phyloP scores from a whole-genome alignment of 371 early-diverging fungal species.

The Fennellomyces sp. region DNA sequence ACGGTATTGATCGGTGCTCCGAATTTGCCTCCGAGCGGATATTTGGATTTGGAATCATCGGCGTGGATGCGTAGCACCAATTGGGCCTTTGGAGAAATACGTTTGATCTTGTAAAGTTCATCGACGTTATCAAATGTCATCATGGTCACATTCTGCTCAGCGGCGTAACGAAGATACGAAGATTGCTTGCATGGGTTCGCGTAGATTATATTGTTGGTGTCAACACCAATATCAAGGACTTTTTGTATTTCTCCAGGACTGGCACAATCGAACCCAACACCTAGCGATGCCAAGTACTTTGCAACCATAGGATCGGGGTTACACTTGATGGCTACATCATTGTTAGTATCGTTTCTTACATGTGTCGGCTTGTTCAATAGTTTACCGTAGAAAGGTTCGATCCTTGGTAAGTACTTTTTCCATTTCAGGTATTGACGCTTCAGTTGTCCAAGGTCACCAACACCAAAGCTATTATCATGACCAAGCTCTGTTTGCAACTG shows the following conservation, averaged over 20 bases:
- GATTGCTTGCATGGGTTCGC: conserved; percentile 98
- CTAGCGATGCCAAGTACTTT: conserved; percentile 80
- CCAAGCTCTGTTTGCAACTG: neutral
- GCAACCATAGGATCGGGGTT: conserved; percentile 92
- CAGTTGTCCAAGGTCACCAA: conserved; percentile 89
- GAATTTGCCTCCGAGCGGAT: conserved; percentile 94
- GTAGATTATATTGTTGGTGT: conserved; percentile 87
- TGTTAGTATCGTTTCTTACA: neutral
- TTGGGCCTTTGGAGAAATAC: conserved; percentile 78
- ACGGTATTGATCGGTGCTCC: conserved; percentile 88
- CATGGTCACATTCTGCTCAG: conserved; percentile 72
- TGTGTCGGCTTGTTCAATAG: conserved; percentile 6
- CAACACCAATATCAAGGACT: conserved; percentile 69
- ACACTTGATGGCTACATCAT: conserved; percentile 86
- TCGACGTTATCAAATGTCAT: conserved; percentile 98
- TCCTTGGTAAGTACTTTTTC: conserved; percentile 80
- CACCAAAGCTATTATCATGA: conserved; percentile 87
- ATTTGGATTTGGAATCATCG: conserved; percentile 92
- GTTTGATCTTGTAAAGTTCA: conserved; percentile 92
- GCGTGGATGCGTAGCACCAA: conserved; percentile 92
- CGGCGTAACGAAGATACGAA: conserved; percentile 89
- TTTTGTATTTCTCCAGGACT: conserved; percentile 85
- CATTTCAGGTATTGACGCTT: conserved; percentile 84
- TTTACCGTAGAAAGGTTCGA: conserved; percentile 91
- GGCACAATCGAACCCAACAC: conserved; percentile 94